Conservation (phyloP, 2,329 filamentous ascomycete genomes). For the Ophiostoma sp. region DNA sequence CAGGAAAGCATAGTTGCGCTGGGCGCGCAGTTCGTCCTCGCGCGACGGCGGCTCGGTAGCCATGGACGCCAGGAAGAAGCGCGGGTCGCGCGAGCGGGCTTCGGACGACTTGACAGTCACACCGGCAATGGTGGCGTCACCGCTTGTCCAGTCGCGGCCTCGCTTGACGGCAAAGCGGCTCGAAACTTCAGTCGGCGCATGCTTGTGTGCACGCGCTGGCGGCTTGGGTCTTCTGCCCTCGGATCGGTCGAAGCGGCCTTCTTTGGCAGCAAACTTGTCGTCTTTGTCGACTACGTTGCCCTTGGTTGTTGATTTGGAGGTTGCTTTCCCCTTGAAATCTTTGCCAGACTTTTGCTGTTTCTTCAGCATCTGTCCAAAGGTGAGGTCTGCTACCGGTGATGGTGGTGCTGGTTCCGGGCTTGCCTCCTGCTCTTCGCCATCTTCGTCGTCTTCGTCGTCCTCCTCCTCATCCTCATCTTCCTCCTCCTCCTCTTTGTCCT, state of each 20-base stretch:
- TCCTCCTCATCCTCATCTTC: conserved; percentile 37
- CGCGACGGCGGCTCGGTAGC: conserved; percentile 34
- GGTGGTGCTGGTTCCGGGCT: conserved; percentile 24
- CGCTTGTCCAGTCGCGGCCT: conserved; percentile 50
- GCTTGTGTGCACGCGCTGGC: conserved; percentile 59
- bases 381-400: conserved; percentile 17
- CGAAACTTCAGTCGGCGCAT: conserved; percentile 77
- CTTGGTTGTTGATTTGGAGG: not conserved
- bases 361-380: conserved; percentile 24
- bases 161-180: conserved; percentile 80
- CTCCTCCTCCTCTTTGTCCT: conserved; percentile 32
- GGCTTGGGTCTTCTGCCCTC: conserved; percentile 3
- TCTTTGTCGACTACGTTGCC: not conserved
- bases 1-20: conserved; percentile 79
- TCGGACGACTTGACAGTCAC: conserved; percentile 48
- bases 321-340: conserved; percentile 9
- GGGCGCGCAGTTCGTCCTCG: conserved; percentile 52
- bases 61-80: conserved; percentile 68
- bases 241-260: not conserved
- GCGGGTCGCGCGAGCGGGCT: conserved; percentile 64
- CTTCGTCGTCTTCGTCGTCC: conserved; percentile 17
- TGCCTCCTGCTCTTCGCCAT: conserved; percentile 9
- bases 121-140: conserved; percentile 25
- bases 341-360: conserved; percentile 17
- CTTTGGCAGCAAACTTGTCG: not conserved